A percentile compares a stretch with the other conserved stretches of the same genome.
These are phyloP conservation scores for Diaporthe caulivora DNA, from an alignment of 2,329 filamentous ascomycete genomes.

Conservation along the genomic window DNA sequence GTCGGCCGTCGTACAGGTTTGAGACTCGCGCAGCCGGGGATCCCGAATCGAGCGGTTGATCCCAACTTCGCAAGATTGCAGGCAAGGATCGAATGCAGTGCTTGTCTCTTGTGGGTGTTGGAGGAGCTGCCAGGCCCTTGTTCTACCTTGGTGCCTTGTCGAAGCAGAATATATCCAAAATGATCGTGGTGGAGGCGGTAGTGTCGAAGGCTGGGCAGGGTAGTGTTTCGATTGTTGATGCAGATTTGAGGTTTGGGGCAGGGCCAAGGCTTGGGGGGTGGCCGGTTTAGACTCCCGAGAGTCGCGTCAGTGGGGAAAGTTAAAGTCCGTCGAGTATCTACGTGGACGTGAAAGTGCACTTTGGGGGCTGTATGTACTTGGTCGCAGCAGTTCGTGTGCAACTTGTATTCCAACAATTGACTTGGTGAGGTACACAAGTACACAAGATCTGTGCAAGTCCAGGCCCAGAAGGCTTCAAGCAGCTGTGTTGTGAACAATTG, in stretches of 20 bases:
- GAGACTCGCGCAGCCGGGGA: conserved; percentile 15
- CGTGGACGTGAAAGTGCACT: too few relatives aligned
- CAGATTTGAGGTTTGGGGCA: conserved; percentile 28
- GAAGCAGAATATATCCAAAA: conserved; percentile 10
- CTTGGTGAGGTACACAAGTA: too few relatives aligned
- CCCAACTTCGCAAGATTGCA: conserved; percentile 14
- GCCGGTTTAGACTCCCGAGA: background rate
- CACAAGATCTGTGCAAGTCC: too few relatives aligned
- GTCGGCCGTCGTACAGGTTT: conserved; percentile 34
- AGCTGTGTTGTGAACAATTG: conserved; percentile 19
- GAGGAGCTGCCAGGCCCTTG: background rate
- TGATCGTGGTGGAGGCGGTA: background rate
- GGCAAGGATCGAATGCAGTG: background rate
- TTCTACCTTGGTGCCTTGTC: background rate
- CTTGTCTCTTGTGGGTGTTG: background rate
- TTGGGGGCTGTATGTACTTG: too few relatives aligned
- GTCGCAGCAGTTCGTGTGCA: background rate
- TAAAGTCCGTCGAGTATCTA: background rate
- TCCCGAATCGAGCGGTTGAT: conserved; percentile 17
- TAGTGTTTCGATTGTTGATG: conserved; percentile 29
- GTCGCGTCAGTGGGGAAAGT: conserved; percentile 30
- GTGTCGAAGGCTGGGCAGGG: conserved; percentile 17
- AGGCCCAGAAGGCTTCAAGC: background rate
- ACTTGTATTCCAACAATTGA: too few relatives aligned
- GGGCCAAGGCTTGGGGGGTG: conserved; percentile 19